Evolutionary conservation across 441 rosid species (phyloP).

Genomic region (Bocquillonia castaneifolia): DNA sequence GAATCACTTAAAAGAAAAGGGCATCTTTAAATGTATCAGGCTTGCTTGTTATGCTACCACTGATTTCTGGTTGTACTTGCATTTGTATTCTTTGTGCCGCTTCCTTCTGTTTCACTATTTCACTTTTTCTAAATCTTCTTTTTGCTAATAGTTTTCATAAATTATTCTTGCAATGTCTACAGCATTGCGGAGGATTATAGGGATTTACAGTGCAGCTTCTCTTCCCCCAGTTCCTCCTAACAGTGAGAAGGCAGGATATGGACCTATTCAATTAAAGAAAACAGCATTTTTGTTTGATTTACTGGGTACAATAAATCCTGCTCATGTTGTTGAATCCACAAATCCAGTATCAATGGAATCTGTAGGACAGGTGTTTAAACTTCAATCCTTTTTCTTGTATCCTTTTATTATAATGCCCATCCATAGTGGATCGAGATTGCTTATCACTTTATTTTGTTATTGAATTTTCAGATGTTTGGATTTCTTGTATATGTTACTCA

Average conservation of each 20-base stretch:
- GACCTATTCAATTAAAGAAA: slow-evolving; percentile 54
- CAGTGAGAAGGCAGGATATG: slow-evolving; percentile 52
- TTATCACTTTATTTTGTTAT: slow-evolving; percentile 5
- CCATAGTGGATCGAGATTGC: slow-evolving; percentile 14
- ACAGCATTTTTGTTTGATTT: slow-evolving; percentile 53
- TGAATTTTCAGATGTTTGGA: slow-evolving; percentile 69
- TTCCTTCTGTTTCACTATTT: background rate
- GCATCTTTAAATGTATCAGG: background rate
- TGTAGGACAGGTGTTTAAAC: slow-evolving; percentile 58
- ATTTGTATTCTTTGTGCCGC: background rate
- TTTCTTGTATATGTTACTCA: slow-evolving; percentile 65
- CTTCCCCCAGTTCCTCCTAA: slow-evolving; percentile 48
- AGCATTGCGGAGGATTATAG: slow-evolving; percentile 72
- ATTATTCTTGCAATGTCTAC: slow-evolving; percentile 21
- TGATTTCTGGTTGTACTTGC: background rate
- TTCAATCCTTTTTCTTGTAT: background rate
- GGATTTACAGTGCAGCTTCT: slow-evolving; percentile 36
- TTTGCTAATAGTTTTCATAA: background rate
- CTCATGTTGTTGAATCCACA: slow-evolving; percentile 39
- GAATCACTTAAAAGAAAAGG: background rate
- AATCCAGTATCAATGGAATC: slow-evolving; percentile 80
- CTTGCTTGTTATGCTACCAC: background rate
- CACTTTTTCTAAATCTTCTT: background rate
- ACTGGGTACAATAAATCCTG: slow-evolving; percentile 39
- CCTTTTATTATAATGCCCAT: slow-evolving; percentile 4